phyloP scores from a whole-genome alignment of 2,329 filamentous ascomycete genomes.

The Epichloe glyceriae region DNA sequence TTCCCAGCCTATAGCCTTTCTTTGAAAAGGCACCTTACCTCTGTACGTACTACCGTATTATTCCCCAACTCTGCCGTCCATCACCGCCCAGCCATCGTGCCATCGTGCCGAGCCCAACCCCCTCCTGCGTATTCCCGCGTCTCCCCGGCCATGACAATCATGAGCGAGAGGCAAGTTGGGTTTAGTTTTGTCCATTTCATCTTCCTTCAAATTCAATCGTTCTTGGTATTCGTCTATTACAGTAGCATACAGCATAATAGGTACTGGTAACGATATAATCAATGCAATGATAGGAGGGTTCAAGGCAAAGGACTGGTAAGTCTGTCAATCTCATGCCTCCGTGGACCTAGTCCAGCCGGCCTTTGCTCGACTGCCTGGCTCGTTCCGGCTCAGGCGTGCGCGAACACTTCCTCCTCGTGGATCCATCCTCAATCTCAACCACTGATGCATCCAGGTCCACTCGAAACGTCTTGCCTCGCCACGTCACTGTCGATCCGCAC shows the following conservation, averaged over 20 bases:
- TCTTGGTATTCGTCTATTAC: not conserved
- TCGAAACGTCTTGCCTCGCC: conserved; percentile 72
- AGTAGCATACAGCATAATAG: not conserved
- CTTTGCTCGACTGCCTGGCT: conserved; percentile 13
- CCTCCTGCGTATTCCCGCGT: not conserved
- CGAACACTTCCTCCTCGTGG: conserved; percentile 2
- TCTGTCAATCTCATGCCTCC: not conserved
- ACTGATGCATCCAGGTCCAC: conserved; percentile 81
- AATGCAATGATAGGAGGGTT: not conserved
- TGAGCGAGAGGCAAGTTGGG: not conserved
- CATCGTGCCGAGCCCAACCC: not conserved
- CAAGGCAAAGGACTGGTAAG: not conserved
- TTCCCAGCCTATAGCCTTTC: too few relatives aligned
- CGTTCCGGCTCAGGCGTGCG: conserved; percentile 12
- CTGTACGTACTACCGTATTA: too few relatives aligned
- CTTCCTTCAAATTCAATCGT: not conserved
- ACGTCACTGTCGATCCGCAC: conserved; percentile 75
- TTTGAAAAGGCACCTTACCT: too few relatives aligned
- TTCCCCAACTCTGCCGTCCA: too few relatives aligned
- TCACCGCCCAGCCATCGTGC: not conserved
- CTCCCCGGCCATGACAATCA: not conserved
- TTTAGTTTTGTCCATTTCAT: not conserved
- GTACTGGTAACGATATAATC: not conserved
- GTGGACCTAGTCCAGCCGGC: conserved; percentile 12
- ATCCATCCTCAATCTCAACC: conserved; percentile 20